Evolutionary conservation across 495 filamentous ascomycete species (phyloP).

Genomic region (Tuber indicum): DNA sequence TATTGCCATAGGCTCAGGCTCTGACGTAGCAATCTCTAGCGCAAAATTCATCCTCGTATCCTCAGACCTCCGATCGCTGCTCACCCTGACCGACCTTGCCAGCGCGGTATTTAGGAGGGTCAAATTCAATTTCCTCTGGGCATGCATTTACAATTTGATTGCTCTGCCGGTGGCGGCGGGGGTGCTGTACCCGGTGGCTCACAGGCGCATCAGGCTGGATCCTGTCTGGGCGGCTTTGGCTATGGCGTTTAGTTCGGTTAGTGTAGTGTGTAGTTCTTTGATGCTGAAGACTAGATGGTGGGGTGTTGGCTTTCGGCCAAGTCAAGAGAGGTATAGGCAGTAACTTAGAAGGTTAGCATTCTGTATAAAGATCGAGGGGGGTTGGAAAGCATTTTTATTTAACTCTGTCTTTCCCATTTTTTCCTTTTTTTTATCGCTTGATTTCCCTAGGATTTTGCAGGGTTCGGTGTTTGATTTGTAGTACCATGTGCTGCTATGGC

Average conservation of each 20-base stretch:
- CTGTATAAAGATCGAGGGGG: background rate
- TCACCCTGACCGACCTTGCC: constrained; percentile 67
- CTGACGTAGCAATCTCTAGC: constrained; percentile 75
- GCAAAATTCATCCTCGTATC: constrained; percentile 81
- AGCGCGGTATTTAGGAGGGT: constrained; percentile 67
- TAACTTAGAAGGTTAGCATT: background rate
- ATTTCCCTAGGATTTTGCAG: constrained; percentile 5
- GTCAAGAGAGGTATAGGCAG: constrained; percentile 20
- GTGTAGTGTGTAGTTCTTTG: constrained; percentile 67
- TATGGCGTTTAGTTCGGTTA: constrained; percentile 80
- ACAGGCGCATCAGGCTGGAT: background rate
- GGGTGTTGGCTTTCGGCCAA: constrained; percentile 49
- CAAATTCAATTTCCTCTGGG: constrained; percentile 84
- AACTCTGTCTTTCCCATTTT: background rate
- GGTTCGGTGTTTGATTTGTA: background rate
- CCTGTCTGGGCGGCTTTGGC: constrained; percentile 8
- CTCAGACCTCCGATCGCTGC: constrained; percentile 60
- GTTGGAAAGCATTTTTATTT: background rate
- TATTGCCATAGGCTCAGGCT: constrained; percentile 75
- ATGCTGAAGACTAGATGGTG: constrained; percentile 51
- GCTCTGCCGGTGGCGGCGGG: constrained; percentile 81
- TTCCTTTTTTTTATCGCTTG: constrained; percentile 1
- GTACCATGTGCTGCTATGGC: background rate
- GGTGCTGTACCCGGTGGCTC: constrained; percentile 58
- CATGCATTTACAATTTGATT: constrained; percentile 72